Evolutionary conservation across 805 yeast genomes (phyloP), one percentile per base, ranked within the genome.

Genomic region (Yarrowia osloensis): DNA sequence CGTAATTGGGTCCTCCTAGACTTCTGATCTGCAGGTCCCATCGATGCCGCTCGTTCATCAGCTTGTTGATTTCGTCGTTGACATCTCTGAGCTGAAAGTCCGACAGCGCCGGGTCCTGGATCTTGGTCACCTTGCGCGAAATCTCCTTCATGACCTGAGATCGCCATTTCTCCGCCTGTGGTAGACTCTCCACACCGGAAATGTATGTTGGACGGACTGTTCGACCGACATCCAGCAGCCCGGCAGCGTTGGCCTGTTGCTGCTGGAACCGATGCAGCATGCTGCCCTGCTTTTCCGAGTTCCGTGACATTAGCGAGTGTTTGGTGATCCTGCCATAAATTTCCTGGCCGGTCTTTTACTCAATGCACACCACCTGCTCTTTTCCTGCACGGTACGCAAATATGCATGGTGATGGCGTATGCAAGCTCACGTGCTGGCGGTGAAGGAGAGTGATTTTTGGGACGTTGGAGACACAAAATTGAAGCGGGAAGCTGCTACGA

Each of bases 11-110:
- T 0, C 97, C 97, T 1, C 94, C 94, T 0, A 91, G 77, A 11
- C 84, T 81, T 65, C 81, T 80, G 49, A 92, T 87, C 67, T 86
- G 89, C 69, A 86, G 78, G 70, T 92, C 97, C 97, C 97, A 93
- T 0, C 88, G 85, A 44, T 83, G 75, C 69, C 86, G 86, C 75
- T 92, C 96, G 35, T 82, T 80, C 76, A 88, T 79, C 13, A 89
- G 77, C 66, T 83, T 84, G 73, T 91, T 91, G 66, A 91, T 76
- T 54, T 84, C 84, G 70, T 90, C 97, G 73, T 92, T 93, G 29
- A 89, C 74, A 44, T 88, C 93, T 54, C 95, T 77, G 1, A 93
- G 76, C 71, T 88, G 89, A 35, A 77, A 77, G 29, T 88, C 91
- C n/a, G 84, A 81, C 24, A 85, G 70, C 2, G 82, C 74, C 0